A percentile compares a stretch with the other conserved stretches of the same genome.
These are phyloP conservation scores for Suhomyces chickasaworum DNA, from an alignment of 1,139 yeast species.

Conservation along the genomic window DNA sequence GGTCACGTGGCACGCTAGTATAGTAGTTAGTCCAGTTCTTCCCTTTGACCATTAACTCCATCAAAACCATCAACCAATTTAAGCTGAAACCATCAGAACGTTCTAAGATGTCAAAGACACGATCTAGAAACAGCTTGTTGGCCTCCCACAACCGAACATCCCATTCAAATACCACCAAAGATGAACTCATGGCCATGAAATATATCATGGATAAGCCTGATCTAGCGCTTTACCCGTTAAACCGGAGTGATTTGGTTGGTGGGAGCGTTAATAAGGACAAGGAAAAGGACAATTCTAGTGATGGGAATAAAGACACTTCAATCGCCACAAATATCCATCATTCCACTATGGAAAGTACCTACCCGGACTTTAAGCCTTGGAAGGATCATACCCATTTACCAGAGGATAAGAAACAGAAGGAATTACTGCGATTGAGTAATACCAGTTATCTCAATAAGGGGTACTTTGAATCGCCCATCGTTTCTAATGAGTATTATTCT, in stretches of 20 bases:
- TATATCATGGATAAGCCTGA: slow-evolving; percentile 41
- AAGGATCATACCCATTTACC: slow-evolving; percentile 59
- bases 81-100: not conserved
- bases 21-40: too few species aligned
- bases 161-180: slow-evolving; percentile 30
- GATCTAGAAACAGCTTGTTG: slow-evolving; percentile 39
- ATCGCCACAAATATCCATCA: not conserved
- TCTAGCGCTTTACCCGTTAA: slow-evolving; percentile 39
- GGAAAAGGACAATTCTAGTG: not conserved
- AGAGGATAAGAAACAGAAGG: slow-evolving; percentile 26
- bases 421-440: slow-evolving; percentile 32
- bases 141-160: slow-evolving; percentile 33
- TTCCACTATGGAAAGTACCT: slow-evolving; percentile 26
- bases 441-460: slow-evolving; percentile 44
- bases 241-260: slow-evolving; percentile 9
- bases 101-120: slow-evolving; percentile 36
- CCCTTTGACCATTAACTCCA: not conserved
- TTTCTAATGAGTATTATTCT: slow-evolving; percentile 52
- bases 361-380: slow-evolving; percentile 86
- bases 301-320: not conserved
- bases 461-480: slow-evolving; percentile 58
- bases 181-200: slow-evolving; percentile 40
- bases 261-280: not conserved
- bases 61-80: not conserved
- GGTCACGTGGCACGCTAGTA: not conserved